Conservation (phyloP, 495 filamentous ascomycete genomes). For the Lophiotrema nucula region DNA sequence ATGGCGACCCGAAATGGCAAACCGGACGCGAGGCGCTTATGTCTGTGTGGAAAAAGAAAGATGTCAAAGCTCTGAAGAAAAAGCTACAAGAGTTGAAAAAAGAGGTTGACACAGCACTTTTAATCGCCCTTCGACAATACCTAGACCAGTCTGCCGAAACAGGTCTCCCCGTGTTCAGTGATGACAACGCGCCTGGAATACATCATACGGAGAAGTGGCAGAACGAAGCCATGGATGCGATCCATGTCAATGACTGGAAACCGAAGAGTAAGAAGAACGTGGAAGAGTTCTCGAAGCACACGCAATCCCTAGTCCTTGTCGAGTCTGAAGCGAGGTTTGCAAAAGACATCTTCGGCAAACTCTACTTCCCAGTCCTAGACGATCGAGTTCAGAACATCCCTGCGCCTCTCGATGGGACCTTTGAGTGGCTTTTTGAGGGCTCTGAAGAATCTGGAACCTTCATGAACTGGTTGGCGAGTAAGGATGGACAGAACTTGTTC, state of each 20-base stretch:
- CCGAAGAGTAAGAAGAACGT: slow-evolving; percentile 17
- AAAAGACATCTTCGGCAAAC: neutral
- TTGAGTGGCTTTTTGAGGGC: slow-evolving; percentile 18
- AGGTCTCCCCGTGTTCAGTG: slow-evolving; percentile 5
- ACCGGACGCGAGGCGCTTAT: slow-evolving; percentile 3
- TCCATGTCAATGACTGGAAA: slow-evolving; percentile 12
- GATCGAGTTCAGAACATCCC: slow-evolving; percentile 10
- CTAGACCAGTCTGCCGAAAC: slow-evolving; percentile 18
- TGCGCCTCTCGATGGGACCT: slow-evolving; percentile 3
- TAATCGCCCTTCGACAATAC: slow-evolving; percentile 8
- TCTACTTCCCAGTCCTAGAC: slow-evolving; percentile 4
- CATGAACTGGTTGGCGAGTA: slow-evolving; percentile 6
- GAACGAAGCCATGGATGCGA: slow-evolving; percentile 4
- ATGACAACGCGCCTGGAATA: neutral
- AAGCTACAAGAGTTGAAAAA: slow-evolving; percentile 7
- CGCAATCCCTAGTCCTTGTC: neutral
- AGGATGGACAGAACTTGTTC: slow-evolving; percentile 12
- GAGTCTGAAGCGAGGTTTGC: slow-evolving; percentile 5
- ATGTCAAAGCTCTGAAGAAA: slow-evolving; percentile 1
- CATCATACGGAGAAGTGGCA: slow-evolving; percentile 11
- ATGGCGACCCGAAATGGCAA: slow-evolving; percentile 8
- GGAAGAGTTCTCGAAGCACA: slow-evolving; percentile 10
- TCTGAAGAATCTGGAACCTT: neutral
- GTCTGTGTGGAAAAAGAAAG: slow-evolving; percentile 17
- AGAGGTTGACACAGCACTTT: slow-evolving; percentile 13